phyloP scores from a whole-genome alignment of 2,329 filamentous ascomycete species.

The Byssothecium circinans region DNA sequence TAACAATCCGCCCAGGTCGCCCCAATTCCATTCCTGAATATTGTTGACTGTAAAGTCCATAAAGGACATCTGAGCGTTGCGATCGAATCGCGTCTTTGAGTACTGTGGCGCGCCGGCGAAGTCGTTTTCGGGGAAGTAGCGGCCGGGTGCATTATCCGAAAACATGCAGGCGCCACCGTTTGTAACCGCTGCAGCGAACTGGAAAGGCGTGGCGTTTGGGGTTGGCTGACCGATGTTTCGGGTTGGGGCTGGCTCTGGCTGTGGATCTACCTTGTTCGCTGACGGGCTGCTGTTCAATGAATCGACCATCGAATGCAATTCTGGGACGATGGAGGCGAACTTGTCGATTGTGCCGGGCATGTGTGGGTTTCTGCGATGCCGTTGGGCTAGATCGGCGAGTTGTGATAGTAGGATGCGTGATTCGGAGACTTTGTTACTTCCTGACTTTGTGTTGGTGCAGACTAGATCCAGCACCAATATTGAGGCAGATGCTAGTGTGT shows the following conservation, averaged over 20 bases:
- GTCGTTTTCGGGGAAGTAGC: conserved; percentile 26
- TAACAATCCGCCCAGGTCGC: conserved; percentile 33
- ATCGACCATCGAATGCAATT: conserved; percentile 40
- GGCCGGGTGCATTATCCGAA: conserved; percentile 24
- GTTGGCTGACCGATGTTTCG: conserved; percentile 3
- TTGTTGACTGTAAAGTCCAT: conserved; percentile 43
- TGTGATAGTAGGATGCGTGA: conserved; percentile 38
- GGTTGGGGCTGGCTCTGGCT: neutral
- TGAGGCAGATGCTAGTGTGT: conserved; percentile 42
- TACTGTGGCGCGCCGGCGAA: conserved; percentile 15
- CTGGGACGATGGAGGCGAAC: conserved; percentile 41
- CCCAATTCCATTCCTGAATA: conserved; percentile 42
- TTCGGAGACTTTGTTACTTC: conserved; percentile 23
- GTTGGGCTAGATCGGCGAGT: conserved; percentile 38
- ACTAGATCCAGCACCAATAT: conserved; percentile 45
- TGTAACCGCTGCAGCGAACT: conserved; percentile 25
- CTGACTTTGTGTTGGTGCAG: conserved; percentile 27
- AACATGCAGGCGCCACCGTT: conserved; percentile 36
- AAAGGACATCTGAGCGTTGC: conserved; percentile 36
- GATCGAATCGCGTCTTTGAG: conserved; percentile 26
- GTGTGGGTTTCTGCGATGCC: conserved; percentile 34
- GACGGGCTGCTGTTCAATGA: conserved; percentile 16
- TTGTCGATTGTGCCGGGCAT: conserved; percentile 45
- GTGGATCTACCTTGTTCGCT: neutral
- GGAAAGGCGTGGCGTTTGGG: conserved; percentile 11